Evolutionary conservation across 805 yeast species (phyloP).

Genomic region (Wickerhamomyces mucosus): DNA sequence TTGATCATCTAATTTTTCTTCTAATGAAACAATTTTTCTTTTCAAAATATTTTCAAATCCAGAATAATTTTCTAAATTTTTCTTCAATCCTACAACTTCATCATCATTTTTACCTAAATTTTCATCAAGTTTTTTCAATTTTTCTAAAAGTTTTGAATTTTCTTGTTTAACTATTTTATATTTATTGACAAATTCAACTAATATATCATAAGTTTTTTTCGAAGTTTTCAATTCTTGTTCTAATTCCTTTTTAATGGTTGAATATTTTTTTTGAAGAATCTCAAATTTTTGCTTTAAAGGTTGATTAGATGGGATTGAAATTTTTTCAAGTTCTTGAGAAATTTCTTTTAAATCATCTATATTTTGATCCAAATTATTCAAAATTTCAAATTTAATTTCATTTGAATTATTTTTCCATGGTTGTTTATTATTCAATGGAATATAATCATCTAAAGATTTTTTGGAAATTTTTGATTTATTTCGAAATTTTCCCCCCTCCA

Average conservation of each 20-base stretch:
- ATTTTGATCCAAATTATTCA: slow-evolving; percentile 19
- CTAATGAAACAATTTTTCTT: slow-evolving; percentile 16
- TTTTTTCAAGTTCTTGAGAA: slow-evolving; percentile 14
- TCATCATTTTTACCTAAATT: slow-evolving; percentile 8
- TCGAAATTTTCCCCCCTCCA: no score
- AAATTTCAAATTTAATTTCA: slow-evolving; percentile 9
- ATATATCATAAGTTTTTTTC: no score
- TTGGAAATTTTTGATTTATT: no score
- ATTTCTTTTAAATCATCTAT: slow-evolving; percentile 17
- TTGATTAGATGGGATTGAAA: slow-evolving; percentile 8
- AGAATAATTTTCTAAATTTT: slow-evolving; percentile 6
- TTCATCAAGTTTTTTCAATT: slow-evolving; percentile 11
- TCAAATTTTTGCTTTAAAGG: slow-evolving; percentile 1
- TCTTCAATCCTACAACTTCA: slow-evolving; percentile 8
- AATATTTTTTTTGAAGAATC: slow-evolving; percentile 16
- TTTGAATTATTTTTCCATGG: no score
- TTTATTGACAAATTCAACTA: no score
- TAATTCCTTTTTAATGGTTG: slow-evolving; percentile 21
- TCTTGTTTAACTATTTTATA: slow-evolving; percentile 7
- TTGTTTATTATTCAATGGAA: no score
- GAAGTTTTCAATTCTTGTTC: slow-evolving; percentile 24
- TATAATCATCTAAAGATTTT: no score
- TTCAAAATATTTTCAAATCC: slow-evolving; percentile 12
- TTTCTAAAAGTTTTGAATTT: slow-evolving; percentile 7
- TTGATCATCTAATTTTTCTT: slow-evolving; percentile 18